phyloP scores from a whole-genome alignment of 2,329 filamentous ascomycete species.

The Colletotrichum eleusines region DNA sequence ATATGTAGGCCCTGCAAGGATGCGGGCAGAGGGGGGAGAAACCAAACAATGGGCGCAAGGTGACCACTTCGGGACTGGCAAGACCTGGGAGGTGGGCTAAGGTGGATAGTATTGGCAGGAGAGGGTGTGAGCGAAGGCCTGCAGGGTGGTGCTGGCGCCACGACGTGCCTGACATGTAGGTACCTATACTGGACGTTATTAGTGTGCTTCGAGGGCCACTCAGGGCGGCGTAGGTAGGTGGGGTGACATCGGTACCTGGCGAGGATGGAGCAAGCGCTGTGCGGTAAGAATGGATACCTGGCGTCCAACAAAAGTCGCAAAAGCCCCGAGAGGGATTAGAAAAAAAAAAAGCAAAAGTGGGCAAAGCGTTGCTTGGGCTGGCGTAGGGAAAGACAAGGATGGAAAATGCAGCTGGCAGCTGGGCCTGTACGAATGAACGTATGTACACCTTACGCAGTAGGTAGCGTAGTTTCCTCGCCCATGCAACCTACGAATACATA shows the following conservation, averaged over 20 bases:
- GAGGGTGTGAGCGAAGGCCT: constrained; percentile 21
- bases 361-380: too few species aligned
- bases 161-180: constrained; percentile 4
- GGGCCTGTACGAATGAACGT: not conserved
- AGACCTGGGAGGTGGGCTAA: constrained; percentile 35
- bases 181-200: not conserved
- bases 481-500: too few species aligned
- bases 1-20: constrained; percentile 37
- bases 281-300: constrained; percentile 8
- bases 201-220: constrained; percentile 5
- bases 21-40: not conserved
- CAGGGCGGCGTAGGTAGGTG: constrained; percentile 3
- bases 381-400: constrained; percentile 24
- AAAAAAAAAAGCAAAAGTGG: constrained; percentile 8
- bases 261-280: constrained; percentile 12
- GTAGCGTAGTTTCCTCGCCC: constrained; percentile 5
- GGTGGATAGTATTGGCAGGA: constrained; percentile 6
- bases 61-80: constrained; percentile 37
- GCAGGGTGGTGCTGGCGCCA: constrained; percentile 20
- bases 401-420: not conserved
- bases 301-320: constrained; percentile 26
- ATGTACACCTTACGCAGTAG: too few species aligned
- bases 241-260: constrained; percentile 24
- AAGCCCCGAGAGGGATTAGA: constrained; percentile 36
- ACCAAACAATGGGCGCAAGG: constrained; percentile 5